Evolutionary conservation across 805 yeast species (phyloP), one percentile per base, ranked within the genome.

Genomic region (Danielia reshetovae): DNA sequence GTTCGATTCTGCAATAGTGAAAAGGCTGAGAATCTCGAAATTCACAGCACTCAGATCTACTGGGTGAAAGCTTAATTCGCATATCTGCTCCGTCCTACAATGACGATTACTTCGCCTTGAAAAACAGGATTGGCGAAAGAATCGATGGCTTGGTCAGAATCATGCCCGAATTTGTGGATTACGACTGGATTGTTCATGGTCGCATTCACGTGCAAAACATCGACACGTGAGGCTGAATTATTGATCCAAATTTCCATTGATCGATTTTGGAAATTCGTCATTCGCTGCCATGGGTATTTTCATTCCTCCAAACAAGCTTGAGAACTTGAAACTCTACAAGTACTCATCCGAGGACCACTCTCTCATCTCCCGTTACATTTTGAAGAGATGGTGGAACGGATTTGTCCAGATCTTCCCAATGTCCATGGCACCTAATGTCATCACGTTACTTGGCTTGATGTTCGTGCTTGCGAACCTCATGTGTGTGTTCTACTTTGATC

Each of bases 341-440:
- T 83, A 85, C 54, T 75, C 79, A 34, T 74, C 87, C 26, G 94
- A 83, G 50, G 97, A 89, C 55, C 80, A 81, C 39, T 87, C 96
- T 1, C 59, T 85, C 27, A 63, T 81, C 17, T 82, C 96, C 9
- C 81, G 79, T 54, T 78, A 77, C 49, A 59, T 88, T 10, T 68
- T 89, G 49, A 87, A 85, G 53, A 85, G 82, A 34, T 89, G 87
- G 68, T 90, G 96, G 93, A 60, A 68, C 34, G 59, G 69, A 41
- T 81, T 87, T 54, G 89, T 82, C 22, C 56, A 66, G 29, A 64
- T 86, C 23, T 86, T 89, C 63, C 97, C 97, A 2, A 37, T 72
- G 42, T 80, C 80, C 74, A 77, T 90, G 82, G 97, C 97, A 3
- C 98, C 98, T 6, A 90, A 90, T 57, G 77, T 85, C 54, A 82